These are phyloP conservation scores for Schwanniomyces yamadae DNA, from an alignment of 805 yeast species.

Conservation along the genomic window DNA sequence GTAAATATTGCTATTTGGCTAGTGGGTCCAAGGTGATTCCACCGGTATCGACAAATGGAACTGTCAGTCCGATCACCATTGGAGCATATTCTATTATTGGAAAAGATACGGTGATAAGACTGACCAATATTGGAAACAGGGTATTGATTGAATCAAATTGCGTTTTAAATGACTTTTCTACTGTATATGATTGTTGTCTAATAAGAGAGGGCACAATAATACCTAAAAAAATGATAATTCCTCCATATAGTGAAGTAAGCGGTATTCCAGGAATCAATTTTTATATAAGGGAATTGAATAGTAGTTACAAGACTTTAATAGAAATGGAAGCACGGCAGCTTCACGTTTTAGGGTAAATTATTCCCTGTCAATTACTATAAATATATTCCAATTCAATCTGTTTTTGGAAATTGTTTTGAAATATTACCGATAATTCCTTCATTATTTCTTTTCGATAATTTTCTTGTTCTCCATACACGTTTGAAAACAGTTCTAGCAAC, in stretches of 20 bases:
- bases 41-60: conserved; percentile 11
- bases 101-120: conserved; percentile 24
- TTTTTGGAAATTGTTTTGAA: conserved; percentile 14
- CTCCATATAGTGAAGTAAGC: conserved; percentile 50
- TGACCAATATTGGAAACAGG: conserved; percentile 47
- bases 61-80: conserved; percentile 29
- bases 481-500: conserved; percentile 3
- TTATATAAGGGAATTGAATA: conserved; percentile 21
- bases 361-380: not conserved
- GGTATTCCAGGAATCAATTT: conserved; percentile 38
- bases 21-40: conserved; percentile 25
- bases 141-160: conserved; percentile 47
- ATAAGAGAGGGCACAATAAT: conserved; percentile 41
- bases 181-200: conserved; percentile 53
- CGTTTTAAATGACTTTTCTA: conserved; percentile 31
- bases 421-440: conserved; percentile 22
- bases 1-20: conserved; percentile 45
- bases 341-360: conserved; percentile 16
- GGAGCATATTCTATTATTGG: conserved; percentile 52
- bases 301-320: conserved; percentile 34
- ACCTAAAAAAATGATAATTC: conserved; percentile 46
- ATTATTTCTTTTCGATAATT: conserved; percentile 2
- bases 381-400: not conserved
- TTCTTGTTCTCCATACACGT: conserved; percentile 5
- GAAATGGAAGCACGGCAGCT: conserved; percentile 35